Conservation (phyloP, 768 basidiomycete genomes). For the Botryobasidium botryosum region DNA sequence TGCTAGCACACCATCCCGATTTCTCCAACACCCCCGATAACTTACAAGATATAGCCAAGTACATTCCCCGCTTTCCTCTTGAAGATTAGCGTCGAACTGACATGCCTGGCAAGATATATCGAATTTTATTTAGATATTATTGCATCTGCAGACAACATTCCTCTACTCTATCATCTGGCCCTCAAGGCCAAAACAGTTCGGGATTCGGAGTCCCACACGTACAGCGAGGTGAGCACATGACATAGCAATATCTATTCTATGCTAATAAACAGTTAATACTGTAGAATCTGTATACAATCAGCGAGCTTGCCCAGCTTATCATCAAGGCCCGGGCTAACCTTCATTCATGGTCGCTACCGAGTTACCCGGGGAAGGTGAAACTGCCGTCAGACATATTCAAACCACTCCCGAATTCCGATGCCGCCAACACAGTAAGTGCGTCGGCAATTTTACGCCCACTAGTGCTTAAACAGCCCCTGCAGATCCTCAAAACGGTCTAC, state of each 20-base stretch:
- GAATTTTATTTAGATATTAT: slow-evolving; percentile 73
- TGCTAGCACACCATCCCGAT: slow-evolving; percentile 91
- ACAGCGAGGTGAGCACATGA: slow-evolving; percentile 41
- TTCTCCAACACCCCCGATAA: slow-evolving; percentile 52
- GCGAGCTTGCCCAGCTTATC: slow-evolving; percentile 79
- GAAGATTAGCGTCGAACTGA: background rate
- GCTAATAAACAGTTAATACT: background rate
- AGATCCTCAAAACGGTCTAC: slow-evolving; percentile 56
- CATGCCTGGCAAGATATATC: slow-evolving; percentile 46
- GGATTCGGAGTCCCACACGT: slow-evolving; percentile 48
- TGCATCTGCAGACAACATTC: slow-evolving; percentile 62
- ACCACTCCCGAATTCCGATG: slow-evolving; percentile 46
- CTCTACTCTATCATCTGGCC: slow-evolving; percentile 69
- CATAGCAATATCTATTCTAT: background rate
- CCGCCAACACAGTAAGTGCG: slow-evolving; percentile 37
- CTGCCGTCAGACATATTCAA: slow-evolving; percentile 72
- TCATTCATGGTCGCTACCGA: slow-evolving; percentile 59
- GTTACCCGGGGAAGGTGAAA: slow-evolving; percentile 64
- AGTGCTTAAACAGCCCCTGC: background rate
- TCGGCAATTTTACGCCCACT: background rate
- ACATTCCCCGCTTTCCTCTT: slow-evolving; percentile 15
- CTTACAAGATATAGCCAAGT: slow-evolving; percentile 70
- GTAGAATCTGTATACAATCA: slow-evolving; percentile 73
- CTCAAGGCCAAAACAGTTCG: slow-evolving; percentile 73
- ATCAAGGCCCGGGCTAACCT: slow-evolving; percentile 43